A percentile compares a stretch with the other conserved stretches of the same genome.
Conservation (phyloP, 192 early-diverging fungal genomes). For the Backusella macrospora region DNA sequence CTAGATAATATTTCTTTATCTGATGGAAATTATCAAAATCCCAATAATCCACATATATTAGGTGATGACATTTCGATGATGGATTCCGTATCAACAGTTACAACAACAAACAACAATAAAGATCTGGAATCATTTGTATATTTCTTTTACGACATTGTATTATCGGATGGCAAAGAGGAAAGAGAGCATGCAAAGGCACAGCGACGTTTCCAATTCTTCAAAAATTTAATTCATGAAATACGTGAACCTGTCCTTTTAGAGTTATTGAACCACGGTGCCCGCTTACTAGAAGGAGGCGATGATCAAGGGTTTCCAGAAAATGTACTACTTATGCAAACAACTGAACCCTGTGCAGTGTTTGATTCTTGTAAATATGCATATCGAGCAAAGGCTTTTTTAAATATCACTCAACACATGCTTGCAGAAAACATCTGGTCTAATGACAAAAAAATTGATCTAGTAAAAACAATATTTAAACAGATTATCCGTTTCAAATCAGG, state of each 20-base stretch:
- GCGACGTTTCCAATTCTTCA: constrained; percentile 34
- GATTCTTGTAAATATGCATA: constrained; percentile 30
- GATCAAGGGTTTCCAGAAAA: constrained; percentile 21
- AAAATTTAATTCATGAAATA: constrained; percentile 36
- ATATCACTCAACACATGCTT: constrained; percentile 51
- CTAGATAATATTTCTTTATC: constrained; percentile 45
- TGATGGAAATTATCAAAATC: constrained; percentile 22
- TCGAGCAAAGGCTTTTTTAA: constrained; percentile 33
- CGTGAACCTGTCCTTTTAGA: constrained; percentile 34
- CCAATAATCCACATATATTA: constrained; percentile 34
- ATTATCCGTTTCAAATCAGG: constrained; percentile 46
- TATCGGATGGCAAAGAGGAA: constrained; percentile 24
- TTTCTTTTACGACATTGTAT: constrained; percentile 37
- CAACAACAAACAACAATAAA: constrained; percentile 25
- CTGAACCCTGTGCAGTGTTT: constrained; percentile 17
- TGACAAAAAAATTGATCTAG: constrained; percentile 48
- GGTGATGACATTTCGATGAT: constrained; percentile 29
- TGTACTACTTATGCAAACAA: constrained; percentile 25
- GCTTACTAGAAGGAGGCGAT: constrained; percentile 28
- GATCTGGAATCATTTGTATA: constrained; percentile 39
- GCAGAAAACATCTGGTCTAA: constrained; percentile 44
- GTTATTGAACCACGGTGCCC: constrained; percentile 31
- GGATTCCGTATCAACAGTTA: not conserved
- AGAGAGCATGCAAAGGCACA: constrained; percentile 12
- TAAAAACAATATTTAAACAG: constrained; percentile 47